A percentile compares a stretch with the other conserved stretches of the same genome.
Conservation (phyloP, 1,284 basidiomycete species). For the Pterula multifida region DNA sequence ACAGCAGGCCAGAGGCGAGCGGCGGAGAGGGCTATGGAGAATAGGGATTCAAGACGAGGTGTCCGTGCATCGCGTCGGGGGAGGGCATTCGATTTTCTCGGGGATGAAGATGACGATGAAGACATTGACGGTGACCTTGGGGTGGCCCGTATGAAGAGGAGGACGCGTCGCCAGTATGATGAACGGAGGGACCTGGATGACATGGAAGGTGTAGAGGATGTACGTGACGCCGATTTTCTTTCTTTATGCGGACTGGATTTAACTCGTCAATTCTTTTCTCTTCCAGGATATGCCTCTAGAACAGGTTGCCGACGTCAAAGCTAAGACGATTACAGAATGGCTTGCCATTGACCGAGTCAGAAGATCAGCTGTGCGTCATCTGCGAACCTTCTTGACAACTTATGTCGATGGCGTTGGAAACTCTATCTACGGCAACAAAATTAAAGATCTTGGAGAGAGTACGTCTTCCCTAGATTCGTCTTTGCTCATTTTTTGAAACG, state of each 20-base stretch:
- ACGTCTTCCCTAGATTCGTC: slow-evolving; percentile 20
- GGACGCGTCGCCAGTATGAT: slow-evolving; percentile 79
- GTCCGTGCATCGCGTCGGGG: slow-evolving; percentile 62
- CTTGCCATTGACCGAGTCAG: slow-evolving; percentile 87
- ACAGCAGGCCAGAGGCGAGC: slow-evolving; percentile 66
- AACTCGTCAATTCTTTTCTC: slow-evolving; percentile 5
- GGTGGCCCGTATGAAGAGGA: slow-evolving; percentile 58
- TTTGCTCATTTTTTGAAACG: slow-evolving; percentile 3
- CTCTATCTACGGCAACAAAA: slow-evolving; percentile 92
- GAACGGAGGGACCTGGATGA: slow-evolving; percentile 80
- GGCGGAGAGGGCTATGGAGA: slow-evolving; percentile 82
- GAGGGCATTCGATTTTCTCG: slow-evolving; percentile 77
- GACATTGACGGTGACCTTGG: slow-evolving; percentile 27
- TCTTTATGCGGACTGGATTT: slow-evolving; percentile 3
- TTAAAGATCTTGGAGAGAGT: slow-evolving; percentile 93
- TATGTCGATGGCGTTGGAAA: slow-evolving; percentile 86
- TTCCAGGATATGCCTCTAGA: slow-evolving; percentile 87
- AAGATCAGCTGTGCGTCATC: slow-evolving; percentile 84
- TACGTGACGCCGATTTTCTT: slow-evolving; percentile 23
- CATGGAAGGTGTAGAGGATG: slow-evolving; percentile 74
- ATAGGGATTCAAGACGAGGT: slow-evolving; percentile 71
- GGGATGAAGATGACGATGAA: slow-evolving; percentile 44
- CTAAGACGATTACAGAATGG: slow-evolving; percentile 95
- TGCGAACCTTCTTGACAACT: slow-evolving; percentile 92
- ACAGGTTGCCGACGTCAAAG: slow-evolving; percentile 95